phyloP scores from a whole-genome alignment of 2,329 filamentous ascomycete genomes.

The Fusarium albosuccineum region DNA sequence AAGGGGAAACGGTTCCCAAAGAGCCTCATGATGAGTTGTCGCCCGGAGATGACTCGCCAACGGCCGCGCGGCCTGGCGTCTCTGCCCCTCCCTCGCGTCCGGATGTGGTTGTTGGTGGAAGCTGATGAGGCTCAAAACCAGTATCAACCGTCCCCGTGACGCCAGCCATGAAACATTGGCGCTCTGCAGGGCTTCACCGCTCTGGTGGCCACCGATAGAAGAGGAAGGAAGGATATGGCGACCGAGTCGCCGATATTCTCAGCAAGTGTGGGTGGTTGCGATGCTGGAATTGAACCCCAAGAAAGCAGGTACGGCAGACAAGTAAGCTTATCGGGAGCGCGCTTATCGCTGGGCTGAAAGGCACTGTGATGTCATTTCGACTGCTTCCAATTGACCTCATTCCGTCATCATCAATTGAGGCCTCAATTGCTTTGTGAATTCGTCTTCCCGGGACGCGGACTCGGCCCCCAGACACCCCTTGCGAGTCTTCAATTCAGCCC shows the following conservation, averaged over 20 bases:
- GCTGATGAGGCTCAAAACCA: too few relatives aligned
- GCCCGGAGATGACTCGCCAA: too few relatives aligned
- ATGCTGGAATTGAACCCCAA: too few relatives aligned
- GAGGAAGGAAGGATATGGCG: not conserved
- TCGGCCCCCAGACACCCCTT: not conserved
- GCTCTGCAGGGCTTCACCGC: not conserved
- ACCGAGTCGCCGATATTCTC: too few relatives aligned
- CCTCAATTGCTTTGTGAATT: not conserved
- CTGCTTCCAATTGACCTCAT: not conserved
- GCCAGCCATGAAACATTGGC: not conserved
- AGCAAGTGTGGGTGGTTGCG: too few relatives aligned
- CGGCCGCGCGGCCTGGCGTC: not conserved
- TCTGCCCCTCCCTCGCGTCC: too few relatives aligned
- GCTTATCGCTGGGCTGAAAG: not conserved
- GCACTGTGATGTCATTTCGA: not conserved
- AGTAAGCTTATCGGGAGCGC: not conserved
- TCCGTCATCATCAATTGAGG: constrained; percentile 1
- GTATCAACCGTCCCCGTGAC: too few relatives aligned
- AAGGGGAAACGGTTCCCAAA: not conserved
- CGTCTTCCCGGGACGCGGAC: not conserved
- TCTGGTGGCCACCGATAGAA: not conserved
- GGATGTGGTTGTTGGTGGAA: too few relatives aligned
- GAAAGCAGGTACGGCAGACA: too few relatives aligned
- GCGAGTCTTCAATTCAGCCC: not conserved
- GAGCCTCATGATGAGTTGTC: not conserved